These are phyloP conservation scores for Eucalyptus regnans DNA, from an alignment of 345 rosid species.

Conservation along the genomic window DNA sequence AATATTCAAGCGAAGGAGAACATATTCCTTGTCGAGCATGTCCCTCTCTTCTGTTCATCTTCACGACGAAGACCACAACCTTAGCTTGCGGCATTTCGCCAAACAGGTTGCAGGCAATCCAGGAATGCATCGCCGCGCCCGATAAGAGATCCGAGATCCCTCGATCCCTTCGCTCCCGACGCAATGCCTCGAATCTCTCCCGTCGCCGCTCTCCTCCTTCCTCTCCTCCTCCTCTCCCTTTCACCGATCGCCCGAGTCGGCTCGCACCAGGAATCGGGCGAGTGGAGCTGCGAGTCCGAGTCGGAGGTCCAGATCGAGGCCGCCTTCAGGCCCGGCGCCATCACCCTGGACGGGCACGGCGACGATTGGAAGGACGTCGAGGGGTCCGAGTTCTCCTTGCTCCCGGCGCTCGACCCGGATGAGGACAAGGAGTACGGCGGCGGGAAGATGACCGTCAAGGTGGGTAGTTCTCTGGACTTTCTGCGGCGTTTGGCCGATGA, in stretches of 20 bases:
- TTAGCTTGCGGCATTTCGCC: neutral
- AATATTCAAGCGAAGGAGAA: neutral
- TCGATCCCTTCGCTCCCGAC: neutral
- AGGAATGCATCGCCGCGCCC: neutral
- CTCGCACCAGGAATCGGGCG: slow-evolving; percentile 83
- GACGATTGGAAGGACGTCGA: slow-evolving; percentile 82
- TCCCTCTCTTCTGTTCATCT: neutral
- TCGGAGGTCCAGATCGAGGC: slow-evolving; percentile 52
- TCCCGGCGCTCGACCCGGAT: slow-evolving; percentile 87
- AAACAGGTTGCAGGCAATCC: neutral
- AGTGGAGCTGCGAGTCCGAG: slow-evolving; percentile 73
- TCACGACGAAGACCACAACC: neutral
- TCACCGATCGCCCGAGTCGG: slow-evolving; percentile 5
- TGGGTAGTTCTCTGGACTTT: neutral
- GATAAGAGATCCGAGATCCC: neutral
- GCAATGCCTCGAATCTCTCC: neutral
- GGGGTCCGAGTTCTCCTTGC: slow-evolving; percentile 69
- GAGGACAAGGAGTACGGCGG: slow-evolving; percentile 61
- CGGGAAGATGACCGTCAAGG: slow-evolving; percentile 90
- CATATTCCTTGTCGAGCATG: neutral
- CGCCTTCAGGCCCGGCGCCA: slow-evolving; percentile 56
- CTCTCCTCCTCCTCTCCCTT: neutral
- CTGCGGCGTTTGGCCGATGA: neutral
- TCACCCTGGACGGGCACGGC: slow-evolving; percentile 81
- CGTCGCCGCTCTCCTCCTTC: neutral